Evolutionary conservation across 306 rosid genomes (phyloP).

Genomic region (Quercus rubra): DNA sequence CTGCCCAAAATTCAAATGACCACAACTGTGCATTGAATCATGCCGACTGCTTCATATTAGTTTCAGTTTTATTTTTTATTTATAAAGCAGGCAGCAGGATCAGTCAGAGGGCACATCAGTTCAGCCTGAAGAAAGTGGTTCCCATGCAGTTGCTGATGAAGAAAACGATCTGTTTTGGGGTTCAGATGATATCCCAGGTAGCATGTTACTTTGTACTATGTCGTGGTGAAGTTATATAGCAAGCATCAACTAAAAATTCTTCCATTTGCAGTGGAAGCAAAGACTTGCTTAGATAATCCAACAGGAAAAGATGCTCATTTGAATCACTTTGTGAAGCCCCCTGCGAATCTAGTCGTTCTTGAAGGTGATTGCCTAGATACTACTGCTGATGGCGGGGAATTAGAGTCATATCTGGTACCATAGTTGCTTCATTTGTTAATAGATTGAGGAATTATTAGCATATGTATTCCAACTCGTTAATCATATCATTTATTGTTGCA

Average conservation of each 20-base stretch:
- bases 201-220: constrained; percentile 15
- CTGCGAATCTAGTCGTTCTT: constrained; percentile 86
- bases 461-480: constrained; percentile 12
- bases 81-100: constrained; percentile 66
- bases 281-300: constrained; percentile 56
- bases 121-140: constrained; percentile 49
- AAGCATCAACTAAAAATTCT: constrained; percentile 15
- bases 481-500: constrained; percentile 33
- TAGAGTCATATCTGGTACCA: constrained; percentile 88
- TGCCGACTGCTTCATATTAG: background rate
- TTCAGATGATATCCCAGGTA: constrained; percentile 82
- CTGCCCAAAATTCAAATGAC: constrained; percentile 1
- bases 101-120: constrained; percentile 52
- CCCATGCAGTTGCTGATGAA: constrained; percentile 39
- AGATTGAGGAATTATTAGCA: background rate
- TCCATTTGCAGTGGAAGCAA: constrained; percentile 69
- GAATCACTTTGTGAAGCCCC: constrained; percentile 72
- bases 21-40: background rate
- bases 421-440: constrained; percentile 28
- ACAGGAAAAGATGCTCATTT: constrained; percentile 46
- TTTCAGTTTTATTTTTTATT: background rate
- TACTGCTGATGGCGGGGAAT: constrained; percentile 80
- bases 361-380: constrained; percentile 96
- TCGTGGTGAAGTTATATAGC: constrained; percentile 4
- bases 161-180: constrained; percentile 80